Evolutionary conservation across 495 filamentous ascomycete species (phyloP).

Genomic region (Xylaria intraflava): DNA sequence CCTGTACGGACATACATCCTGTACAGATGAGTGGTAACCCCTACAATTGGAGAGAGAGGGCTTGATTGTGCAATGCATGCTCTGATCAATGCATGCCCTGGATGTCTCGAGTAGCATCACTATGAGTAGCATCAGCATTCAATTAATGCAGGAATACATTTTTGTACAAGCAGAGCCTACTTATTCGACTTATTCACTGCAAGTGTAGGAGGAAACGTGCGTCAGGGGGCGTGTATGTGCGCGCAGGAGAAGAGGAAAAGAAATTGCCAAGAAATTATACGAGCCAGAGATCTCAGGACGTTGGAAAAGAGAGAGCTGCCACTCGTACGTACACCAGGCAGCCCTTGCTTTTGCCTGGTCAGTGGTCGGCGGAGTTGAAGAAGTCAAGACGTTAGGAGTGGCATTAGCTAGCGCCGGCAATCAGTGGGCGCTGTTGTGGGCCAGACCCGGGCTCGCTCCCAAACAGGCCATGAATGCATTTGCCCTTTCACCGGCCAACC

Average conservation of each 20-base stretch:
- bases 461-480: neutral
- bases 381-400: conserved; percentile 1
- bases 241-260: neutral
- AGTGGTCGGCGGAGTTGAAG: neutral
- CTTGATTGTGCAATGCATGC: neutral
- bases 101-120: neutral
- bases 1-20: too few species aligned
- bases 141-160: neutral
- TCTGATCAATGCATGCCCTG: neutral
- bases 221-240: neutral
- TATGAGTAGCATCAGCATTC: too few species aligned
- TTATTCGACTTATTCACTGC: too few species aligned
- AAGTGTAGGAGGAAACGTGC: too few species aligned
- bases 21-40: neutral
- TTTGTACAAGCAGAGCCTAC: neutral
- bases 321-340: neutral
- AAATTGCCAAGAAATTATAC: conserved; percentile 1
- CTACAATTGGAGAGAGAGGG: neutral
- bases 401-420: conserved; percentile 13
- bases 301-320: neutral
- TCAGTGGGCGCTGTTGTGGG: neutral
- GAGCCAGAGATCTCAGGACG: neutral
- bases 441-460: neutral
- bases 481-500: too few species aligned
- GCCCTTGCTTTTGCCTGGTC: too few species aligned